Evolutionary conservation across 768 basidiomycete genomes (phyloP).

Genomic region (Termitomyces sp.): DNA sequence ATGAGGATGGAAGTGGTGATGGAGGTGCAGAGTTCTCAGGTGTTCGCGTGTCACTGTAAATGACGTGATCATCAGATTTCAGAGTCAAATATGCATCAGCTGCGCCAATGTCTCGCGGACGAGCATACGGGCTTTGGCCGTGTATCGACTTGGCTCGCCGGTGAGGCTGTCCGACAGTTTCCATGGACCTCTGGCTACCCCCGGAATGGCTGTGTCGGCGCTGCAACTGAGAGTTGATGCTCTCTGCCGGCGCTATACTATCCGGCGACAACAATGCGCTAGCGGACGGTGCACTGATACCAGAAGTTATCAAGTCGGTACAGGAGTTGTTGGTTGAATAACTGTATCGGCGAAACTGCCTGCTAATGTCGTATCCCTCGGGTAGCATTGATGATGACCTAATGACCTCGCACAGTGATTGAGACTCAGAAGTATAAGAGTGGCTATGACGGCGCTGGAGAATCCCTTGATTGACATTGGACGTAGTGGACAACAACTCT

Average conservation of each 20-base stretch:
- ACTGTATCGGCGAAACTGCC: conserved; percentile 7
- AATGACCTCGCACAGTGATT: too few species aligned
- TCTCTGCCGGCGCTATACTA: background rate
- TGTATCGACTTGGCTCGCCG: conserved; percentile 9
- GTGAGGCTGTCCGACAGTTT: background rate
- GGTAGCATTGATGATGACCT: background rate
- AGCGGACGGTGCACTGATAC: background rate
- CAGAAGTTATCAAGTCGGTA: background rate
- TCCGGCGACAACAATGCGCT: conserved; percentile 1
- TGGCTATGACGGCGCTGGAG: background rate
- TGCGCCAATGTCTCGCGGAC: background rate
- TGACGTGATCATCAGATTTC: background rate
- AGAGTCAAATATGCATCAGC: background rate
- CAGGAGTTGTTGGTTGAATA: background rate
- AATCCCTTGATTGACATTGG: background rate
- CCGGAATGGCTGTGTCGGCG: conserved; percentile 12
- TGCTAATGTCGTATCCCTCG: background rate
- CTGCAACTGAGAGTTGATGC: background rate
- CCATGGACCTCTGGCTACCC: background rate
- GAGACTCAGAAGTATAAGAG: background rate
- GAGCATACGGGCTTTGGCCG: conserved; percentile 10
- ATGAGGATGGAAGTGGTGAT: conserved; percentile 1
- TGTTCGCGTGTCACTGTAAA: background rate
- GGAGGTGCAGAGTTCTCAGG: conserved; percentile 4
- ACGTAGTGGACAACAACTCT: background rate